Evolutionary conservation across 1,284 basidiomycete genomes (phyloP), one percentile per base, ranked within the genome.

Genomic region (Pseudozyma thailandica): DNA sequence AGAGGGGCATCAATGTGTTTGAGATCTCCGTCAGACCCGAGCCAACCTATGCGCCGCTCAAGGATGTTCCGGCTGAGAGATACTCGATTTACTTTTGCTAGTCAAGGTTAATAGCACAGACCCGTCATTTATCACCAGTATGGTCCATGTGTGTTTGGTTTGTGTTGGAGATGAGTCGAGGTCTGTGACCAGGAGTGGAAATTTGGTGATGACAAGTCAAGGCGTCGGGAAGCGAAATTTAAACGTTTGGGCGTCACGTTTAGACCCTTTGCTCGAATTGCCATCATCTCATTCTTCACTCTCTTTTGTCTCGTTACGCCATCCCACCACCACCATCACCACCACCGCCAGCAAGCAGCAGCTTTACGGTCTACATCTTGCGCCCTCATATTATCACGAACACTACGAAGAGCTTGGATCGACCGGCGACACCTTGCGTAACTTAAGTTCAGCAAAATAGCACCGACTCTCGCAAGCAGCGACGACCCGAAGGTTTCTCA

Each of bases 1-100:
- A 50, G 10, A 25, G 62, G 2, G 70, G 70, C 4, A 61, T 68
- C 35, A 72, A 72, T 18, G 63, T 63, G 27, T 63, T 72, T 50
- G 70, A 72, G 33, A 47, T 72, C 43, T 30, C 25, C 15, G 31
- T 72, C n/a, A 41, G 28, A 27, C 45, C 70, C 1, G 59, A 68
- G 2, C 3, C 45, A 5, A 15, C 26, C 2, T 59, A 45, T 2
- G 27, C 21, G 18, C 27, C 51, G n/a, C 38, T 72, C 10, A 39
- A 21, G 9, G 18, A 25, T 1, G 23, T 72, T n/a, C 55, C 59
- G 5, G 41, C 46, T 4, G 70, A 72, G 45, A 50, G 49, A 30
- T 72, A 72, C 42, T 41, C 51, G 20, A 59, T 72, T 42, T 72
- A 54, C 52, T 63, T 72, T 43, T 62, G 59, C 50, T 68, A 52